Conservation (phyloP, 345 rosid species). For the Mallotus nudiflorus region DNA sequence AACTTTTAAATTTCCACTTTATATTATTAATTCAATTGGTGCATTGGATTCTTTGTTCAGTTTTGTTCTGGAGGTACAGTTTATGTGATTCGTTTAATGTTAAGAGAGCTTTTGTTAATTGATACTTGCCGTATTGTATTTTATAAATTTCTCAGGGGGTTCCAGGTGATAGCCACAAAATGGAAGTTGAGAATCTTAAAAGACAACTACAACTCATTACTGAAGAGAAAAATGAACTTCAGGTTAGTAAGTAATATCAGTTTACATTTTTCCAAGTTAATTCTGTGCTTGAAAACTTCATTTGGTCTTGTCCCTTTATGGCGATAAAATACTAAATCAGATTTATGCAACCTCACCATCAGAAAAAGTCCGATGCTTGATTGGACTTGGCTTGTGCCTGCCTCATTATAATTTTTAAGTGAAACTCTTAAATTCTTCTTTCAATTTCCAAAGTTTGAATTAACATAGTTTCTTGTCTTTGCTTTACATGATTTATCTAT, state of each 20-base stretch:
- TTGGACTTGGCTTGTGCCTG: not conserved
- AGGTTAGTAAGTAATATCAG: conserved; percentile 50
- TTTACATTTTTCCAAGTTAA: not conserved
- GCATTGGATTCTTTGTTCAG: too few relatives aligned
- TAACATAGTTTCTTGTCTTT: not conserved
- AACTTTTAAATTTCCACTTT: not conserved
- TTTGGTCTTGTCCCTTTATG: not conserved
- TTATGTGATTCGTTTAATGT: not conserved
- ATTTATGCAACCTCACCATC: too few relatives aligned
- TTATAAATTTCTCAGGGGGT: conserved; percentile 33
- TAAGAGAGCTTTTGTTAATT: not conserved
- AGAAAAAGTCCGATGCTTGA: too few relatives aligned
- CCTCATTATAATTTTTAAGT: not conserved
- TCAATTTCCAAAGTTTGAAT: not conserved
- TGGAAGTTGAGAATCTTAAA: conserved; percentile 62
- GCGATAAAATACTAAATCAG: not conserved
- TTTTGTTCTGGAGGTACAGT: too few relatives aligned
- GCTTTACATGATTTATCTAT: not conserved
- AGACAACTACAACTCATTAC: conserved; percentile 52
- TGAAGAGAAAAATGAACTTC: conserved; percentile 56
- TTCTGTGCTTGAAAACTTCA: not conserved
- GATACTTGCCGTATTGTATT: not conserved
- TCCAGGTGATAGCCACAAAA: conserved; percentile 29
- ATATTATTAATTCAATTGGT: not conserved
- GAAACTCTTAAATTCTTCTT: not conserved